Evolutionary conservation across 148 eudicot genomes (phyloP), one percentile per base, ranked within the genome.

Genomic region (Euryodendron excelsum): DNA sequence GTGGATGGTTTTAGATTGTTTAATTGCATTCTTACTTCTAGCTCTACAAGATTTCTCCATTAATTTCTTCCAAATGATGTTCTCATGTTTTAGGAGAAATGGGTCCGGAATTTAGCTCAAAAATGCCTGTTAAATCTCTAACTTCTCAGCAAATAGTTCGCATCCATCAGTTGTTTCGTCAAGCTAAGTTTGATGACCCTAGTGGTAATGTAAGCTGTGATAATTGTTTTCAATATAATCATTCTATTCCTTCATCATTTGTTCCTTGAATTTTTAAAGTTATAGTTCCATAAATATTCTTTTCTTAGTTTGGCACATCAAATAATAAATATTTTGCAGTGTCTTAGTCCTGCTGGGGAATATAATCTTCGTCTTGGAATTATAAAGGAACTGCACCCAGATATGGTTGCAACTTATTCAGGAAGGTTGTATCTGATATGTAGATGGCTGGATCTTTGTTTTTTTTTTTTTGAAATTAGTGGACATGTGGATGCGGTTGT

Each of bases 341-440:
- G 98, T 82, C 98, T 96, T 74, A 96, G 98, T 84, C 99, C 99
- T 84, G 99, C 99, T 34, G 99, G 99, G 61, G 99, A 96, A 86
- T 96, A 96, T 87, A 96, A 96, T 82, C 90, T 96, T 78, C 99
- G 99, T 50, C 86, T 96, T 76, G 99, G 99, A 78, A 93, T 96
- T 76, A 89, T 96, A 74, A 96, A 96, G 87, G 99, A 96, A 83
- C 90, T 96, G 85, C 98, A 96, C 74, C 99, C 99, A n/a, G 99
- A 96, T 74, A 93, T 96, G 98, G 99, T 96, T 83, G 98, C 98
- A 20, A 96, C 99, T 73, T 92, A 93, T 86, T 93, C 99, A 62
- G 99, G 98, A 91, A 96, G 99, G 99, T 96, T 77, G 74, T 84
- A 67, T 80, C 69, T 75, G 34, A n/a, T 78, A 15, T 27, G 10